These are phyloP conservation scores for Cladobotryum mycophilum DNA, from an alignment of 2,329 filamentous ascomycete species.

Conservation along the genomic window DNA sequence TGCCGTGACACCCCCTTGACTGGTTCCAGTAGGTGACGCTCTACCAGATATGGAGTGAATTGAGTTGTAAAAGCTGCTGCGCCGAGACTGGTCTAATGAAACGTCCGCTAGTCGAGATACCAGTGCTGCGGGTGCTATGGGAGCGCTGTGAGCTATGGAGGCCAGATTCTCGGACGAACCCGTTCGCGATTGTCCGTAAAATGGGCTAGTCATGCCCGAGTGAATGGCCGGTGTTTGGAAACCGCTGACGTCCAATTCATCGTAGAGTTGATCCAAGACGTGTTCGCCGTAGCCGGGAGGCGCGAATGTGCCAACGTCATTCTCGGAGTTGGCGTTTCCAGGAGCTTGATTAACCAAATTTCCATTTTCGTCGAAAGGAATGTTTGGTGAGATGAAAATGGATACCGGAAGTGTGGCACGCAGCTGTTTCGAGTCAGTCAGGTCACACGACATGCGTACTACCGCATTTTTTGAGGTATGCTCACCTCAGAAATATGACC, in stretches of 20 bases:
- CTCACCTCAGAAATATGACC: conserved; percentile 84
- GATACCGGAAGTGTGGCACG: conserved; percentile 85
- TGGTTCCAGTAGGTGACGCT: conserved; percentile 36
- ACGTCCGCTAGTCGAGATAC: conserved; percentile 67
- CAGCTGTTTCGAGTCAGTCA: conserved; percentile 43
- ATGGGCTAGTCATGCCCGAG: conserved; percentile 76
- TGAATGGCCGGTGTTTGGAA: conserved; percentile 67
- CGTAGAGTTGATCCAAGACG: conserved; percentile 82
- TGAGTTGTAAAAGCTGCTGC: conserved; percentile 42
- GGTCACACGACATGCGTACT: conserved; percentile 1
- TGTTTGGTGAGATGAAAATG: conserved; percentile 91
- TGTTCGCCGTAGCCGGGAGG: conserved; percentile 93
- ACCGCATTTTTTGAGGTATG: conserved; percentile 2
- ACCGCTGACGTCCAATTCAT: conserved; percentile 74
- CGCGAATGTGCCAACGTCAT: conserved; percentile 58
- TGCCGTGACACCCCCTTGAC: conserved; percentile 32
- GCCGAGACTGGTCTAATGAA: conserved; percentile 41
- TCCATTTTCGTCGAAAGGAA: conserved; percentile 82
- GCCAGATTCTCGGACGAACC: conserved; percentile 76
- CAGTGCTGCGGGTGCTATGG: conserved; percentile 44
- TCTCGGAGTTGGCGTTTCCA: conserved; percentile 39
- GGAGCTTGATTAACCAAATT: conserved; percentile 62
- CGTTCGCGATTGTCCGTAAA: conserved; percentile 63
- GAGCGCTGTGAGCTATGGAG: conserved; percentile 33
- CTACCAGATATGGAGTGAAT: conserved; percentile 38